Conservation (phyloP, 2,329 filamentous ascomycete genomes). For the Tolypocladium paradoxum region DNA sequence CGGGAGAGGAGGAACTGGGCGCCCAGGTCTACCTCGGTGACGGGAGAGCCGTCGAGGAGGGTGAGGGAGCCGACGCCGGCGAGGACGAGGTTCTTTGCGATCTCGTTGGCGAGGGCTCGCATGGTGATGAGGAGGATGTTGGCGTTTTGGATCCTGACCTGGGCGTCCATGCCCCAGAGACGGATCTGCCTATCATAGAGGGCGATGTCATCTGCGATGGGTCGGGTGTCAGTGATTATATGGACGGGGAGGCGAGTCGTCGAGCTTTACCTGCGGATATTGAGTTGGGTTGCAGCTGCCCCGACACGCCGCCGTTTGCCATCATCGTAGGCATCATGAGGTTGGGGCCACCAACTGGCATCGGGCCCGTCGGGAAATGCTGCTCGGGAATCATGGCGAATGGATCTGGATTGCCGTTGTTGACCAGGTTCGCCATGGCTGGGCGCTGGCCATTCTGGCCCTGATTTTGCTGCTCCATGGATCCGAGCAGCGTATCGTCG, state of each 20-base stretch:
- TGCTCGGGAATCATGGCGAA: conserved; percentile 12
- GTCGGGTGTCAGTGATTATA: not conserved
- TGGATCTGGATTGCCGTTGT: not conserved
- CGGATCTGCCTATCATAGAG: conserved; percentile 96
- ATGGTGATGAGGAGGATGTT: conserved; percentile 84
- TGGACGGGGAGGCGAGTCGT: not conserved
- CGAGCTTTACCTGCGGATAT: conserved; percentile 23
- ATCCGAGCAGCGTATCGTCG: no score
- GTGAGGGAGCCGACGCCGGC: conserved; percentile 87
- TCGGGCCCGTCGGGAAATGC: conserved; percentile 14
- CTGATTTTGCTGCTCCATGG: not conserved
- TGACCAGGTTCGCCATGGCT: conserved; percentile 5
- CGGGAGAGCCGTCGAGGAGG: conserved; percentile 65
- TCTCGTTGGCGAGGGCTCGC: conserved; percentile 81
- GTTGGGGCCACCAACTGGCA: conserved; percentile 16
- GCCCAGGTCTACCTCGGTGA: conserved; percentile 71
- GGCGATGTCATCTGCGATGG: conserved; percentile 71
- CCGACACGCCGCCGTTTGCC: conserved; percentile 16
- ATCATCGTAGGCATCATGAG: conserved; percentile 21
- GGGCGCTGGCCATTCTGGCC: not conserved
- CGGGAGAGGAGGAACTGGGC: conserved; percentile 70
- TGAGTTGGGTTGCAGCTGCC: conserved; percentile 10
- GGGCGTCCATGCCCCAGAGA: conserved; percentile 91
- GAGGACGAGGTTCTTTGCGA: conserved; percentile 94
- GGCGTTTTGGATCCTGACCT: conserved; percentile 82